Evolutionary conservation across 2,329 filamentous ascomycete genomes (phyloP).

Genomic region (Apiospora kogelbergensis): DNA sequence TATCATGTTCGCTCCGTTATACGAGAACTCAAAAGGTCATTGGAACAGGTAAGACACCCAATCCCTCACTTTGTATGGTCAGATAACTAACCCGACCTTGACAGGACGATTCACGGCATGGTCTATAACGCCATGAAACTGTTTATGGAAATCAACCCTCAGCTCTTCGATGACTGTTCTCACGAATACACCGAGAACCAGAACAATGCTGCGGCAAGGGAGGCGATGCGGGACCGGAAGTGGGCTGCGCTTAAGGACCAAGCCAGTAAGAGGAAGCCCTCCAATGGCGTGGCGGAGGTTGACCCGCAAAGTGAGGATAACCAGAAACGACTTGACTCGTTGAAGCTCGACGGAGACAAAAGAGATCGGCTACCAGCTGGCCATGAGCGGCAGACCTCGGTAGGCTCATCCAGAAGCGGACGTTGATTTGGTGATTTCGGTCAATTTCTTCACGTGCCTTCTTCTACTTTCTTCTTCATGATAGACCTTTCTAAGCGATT

Average conservation of each 20-base stretch:
- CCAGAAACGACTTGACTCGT: constrained; percentile 82
- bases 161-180: constrained; percentile 97
- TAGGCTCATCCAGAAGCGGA: constrained; percentile 53
- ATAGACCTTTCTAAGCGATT: constrained; percentile 29
- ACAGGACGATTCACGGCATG: constrained; percentile 97
- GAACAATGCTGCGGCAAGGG: constrained; percentile 83
- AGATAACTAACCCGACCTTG: constrained; percentile 29
- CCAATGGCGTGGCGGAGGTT: constrained; percentile 55
- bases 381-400: constrained; percentile 62
- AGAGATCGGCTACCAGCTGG: constrained; percentile 49
- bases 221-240: constrained; percentile 78
- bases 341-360: constrained; percentile 81
- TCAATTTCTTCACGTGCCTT: constrained; percentile 19
- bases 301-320: constrained; percentile 81
- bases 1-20: constrained; percentile 98
- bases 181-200: constrained; percentile 97
- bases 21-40: constrained; percentile 98
- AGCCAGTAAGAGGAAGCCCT: constrained; percentile 66
- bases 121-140: constrained; percentile 99
- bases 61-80: background rate
- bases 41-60: constrained; percentile 80
- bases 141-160: constrained; percentile 99
- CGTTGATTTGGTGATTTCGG: constrained; percentile 37
- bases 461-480: constrained; percentile 22
- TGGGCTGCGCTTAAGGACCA: constrained; percentile 86